These are phyloP conservation scores for Elongisporangium undulatum DNA, from an alignment of 352 stramenopile genomes.

Conservation along the genomic window DNA sequence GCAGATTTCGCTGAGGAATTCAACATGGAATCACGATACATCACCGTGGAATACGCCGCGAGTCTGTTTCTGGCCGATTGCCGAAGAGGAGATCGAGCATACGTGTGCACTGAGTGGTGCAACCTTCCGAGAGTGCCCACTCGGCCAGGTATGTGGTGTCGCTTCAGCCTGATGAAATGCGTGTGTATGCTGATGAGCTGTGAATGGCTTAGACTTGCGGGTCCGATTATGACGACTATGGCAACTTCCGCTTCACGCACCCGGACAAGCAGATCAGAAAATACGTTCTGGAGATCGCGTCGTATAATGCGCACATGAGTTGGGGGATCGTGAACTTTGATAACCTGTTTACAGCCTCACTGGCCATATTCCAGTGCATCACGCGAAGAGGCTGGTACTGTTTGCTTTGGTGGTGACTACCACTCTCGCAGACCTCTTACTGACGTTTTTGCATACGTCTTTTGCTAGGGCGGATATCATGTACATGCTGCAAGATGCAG, in stretches of 20 bases:
- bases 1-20: slow-evolving; percentile 13
- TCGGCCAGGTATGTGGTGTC: slow-evolving; percentile 11
- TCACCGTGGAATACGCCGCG: slow-evolving; percentile 34
- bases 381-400: slow-evolving; percentile 83
- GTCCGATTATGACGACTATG: slow-evolving; percentile 38
- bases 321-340: slow-evolving; percentile 85
- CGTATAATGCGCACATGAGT: slow-evolving; percentile 61
- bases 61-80: slow-evolving; percentile 83
- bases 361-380: slow-evolving; percentile 84
- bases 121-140: slow-evolving; percentile 16
- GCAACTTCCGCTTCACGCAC: slow-evolving; percentile 46
- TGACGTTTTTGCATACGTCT: too few species aligned
- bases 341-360: slow-evolving; percentile 56
- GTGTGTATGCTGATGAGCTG: background rate
- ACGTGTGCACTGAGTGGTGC: slow-evolving; percentile 33
- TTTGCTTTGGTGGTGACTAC: too few species aligned
- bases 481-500: slow-evolving; percentile 40
- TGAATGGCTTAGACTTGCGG: slow-evolving; percentile 21
- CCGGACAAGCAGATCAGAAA: slow-evolving; percentile 15
- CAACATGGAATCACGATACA: slow-evolving; percentile 23
- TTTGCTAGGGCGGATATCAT: slow-evolving; percentile 24
- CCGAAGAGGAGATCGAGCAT: slow-evolving; percentile 39
- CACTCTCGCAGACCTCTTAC: too few species aligned
- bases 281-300: slow-evolving; percentile 14
- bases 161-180: too few species aligned